Evolutionary conservation across 2,329 filamentous ascomycete species (phyloP).

Genomic region (Epichloe coenophiala): DNA sequence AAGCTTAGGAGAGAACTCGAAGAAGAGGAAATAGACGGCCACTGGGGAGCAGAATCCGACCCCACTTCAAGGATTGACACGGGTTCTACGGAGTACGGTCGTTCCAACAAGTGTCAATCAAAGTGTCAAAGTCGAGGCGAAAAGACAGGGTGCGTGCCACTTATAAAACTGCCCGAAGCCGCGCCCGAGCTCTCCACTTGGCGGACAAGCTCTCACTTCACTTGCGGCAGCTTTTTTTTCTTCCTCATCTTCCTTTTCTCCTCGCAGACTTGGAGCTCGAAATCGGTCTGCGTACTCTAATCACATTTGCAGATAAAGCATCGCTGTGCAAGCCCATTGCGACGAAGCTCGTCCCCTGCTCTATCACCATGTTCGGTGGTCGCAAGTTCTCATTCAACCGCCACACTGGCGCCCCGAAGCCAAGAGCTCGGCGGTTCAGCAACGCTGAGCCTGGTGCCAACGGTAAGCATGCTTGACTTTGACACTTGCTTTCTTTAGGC

Average conservation of each 20-base stretch:
- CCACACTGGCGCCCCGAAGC: conserved; percentile 47
- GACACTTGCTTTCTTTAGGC: not conserved
- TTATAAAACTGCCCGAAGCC: conserved; percentile 1
- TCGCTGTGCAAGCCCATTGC: not conserved
- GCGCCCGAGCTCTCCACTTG: conserved; percentile 2
- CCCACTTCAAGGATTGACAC: conserved; percentile 1
- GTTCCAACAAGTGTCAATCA: not conserved
- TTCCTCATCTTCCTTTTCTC: not conserved
- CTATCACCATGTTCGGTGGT: conserved; percentile 33
- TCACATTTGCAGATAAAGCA: not conserved
- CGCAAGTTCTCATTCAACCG: conserved; percentile 57
- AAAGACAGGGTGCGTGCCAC: not conserved
- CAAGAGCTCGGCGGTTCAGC: conserved; percentile 41
- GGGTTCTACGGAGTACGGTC: not conserved
- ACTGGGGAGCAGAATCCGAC: not conserved
- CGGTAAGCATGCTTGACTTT: conserved; percentile 28
- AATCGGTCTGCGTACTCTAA: not conserved
- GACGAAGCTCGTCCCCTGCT: not conserved
- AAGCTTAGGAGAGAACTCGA: not conserved
- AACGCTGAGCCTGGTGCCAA: conserved; percentile 41
- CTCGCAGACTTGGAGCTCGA: not conserved
- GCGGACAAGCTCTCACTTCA: not conserved
- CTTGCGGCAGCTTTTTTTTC: not conserved
- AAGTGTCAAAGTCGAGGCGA: not conserved
- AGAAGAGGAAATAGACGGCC: not conserved